Percentiles rank a stretch among this genome's conserved stretches.
phyloP scores from a whole-genome alignment of 1,284 basidiomycete species.

The Ceratobasidium sp. region DNA sequence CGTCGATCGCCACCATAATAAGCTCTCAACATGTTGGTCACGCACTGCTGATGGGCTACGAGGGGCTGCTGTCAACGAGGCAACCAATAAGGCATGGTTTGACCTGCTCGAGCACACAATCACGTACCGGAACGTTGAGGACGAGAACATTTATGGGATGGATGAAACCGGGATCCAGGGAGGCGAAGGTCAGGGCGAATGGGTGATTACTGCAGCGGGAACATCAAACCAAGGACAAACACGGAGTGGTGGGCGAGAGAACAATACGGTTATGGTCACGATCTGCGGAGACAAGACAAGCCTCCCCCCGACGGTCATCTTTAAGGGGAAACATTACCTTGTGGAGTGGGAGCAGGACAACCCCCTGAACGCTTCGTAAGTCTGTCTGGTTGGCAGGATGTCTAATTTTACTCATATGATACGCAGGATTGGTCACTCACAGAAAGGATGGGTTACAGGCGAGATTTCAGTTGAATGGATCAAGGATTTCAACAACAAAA shows the following conservation, averaged over 20 bases:
- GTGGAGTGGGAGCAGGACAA: constrained; percentile 54
- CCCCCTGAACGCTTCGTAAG: constrained; percentile 38
- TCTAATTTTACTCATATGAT: background rate
- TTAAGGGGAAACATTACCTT: constrained; percentile 58
- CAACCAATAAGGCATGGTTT: constrained; percentile 54
- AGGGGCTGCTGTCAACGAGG: constrained; percentile 55
- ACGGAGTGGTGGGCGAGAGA: constrained; percentile 56
- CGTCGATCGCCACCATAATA: constrained; percentile 46
- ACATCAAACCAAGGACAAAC: constrained; percentile 57
- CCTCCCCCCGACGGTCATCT: constrained; percentile 57
- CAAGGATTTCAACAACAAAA: constrained; percentile 58
- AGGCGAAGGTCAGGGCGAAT: constrained; percentile 51
- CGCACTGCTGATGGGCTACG: constrained; percentile 54
- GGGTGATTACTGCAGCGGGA: constrained; percentile 54
- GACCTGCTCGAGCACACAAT: constrained; percentile 51
- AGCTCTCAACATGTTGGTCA: constrained; percentile 54
- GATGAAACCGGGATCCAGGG: constrained; percentile 59
- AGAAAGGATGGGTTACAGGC: constrained; percentile 54
- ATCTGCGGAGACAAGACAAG: constrained; percentile 58
- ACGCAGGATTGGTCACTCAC: constrained; percentile 52
- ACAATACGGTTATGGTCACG: constrained; percentile 58
- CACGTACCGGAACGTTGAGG: constrained; percentile 50
- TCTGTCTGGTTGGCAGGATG: background rate
- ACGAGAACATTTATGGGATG: constrained; percentile 58
- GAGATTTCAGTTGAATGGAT: constrained; percentile 58